These are phyloP conservation scores for Ogataea paradorogensis DNA, from an alignment of 805 yeast species.

Conservation along the genomic window DNA sequence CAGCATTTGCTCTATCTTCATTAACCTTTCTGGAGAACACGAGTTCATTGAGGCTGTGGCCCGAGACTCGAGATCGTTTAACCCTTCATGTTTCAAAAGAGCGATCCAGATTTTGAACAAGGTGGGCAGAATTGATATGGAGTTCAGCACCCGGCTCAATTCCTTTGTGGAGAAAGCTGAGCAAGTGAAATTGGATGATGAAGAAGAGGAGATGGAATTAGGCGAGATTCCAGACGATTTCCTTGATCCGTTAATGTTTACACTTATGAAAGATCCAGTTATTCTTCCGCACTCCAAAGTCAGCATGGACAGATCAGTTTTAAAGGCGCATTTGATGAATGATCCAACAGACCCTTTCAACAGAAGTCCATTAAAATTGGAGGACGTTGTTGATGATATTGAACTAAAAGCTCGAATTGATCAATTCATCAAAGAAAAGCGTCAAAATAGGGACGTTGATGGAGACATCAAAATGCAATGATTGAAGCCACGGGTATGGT, in stretches of 20 bases:
- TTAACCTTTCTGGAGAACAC: constrained; percentile 61
- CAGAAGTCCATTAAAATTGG: constrained; percentile 83
- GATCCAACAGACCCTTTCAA: constrained; percentile 98
- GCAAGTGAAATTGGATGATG: constrained; percentile 55
- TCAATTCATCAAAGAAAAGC: constrained; percentile 50
- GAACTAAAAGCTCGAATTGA: constrained; percentile 63
- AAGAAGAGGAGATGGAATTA: constrained; percentile 79
- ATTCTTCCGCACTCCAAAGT: constrained; percentile 84
- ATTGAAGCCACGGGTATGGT: neutral
- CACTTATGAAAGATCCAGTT: constrained; percentile 95
- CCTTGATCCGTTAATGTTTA: constrained; percentile 94
- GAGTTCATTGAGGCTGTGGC: constrained; percentile 80
- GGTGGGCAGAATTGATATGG: constrained; percentile 50
- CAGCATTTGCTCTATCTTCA: constrained; percentile 70
- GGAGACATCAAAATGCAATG: constrained; percentile 26
- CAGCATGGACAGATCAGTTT: constrained; percentile 84
- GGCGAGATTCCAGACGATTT: constrained; percentile 97
- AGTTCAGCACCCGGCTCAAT: constrained; percentile 48
- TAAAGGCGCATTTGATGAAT: constrained; percentile 88
- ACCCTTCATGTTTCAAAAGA: constrained; percentile 58
- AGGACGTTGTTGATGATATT: constrained; percentile 78
- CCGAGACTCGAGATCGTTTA: constrained; percentile 87
- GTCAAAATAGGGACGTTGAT: constrained; percentile 25
- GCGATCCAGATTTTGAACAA: constrained; percentile 65
- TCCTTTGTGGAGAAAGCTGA: constrained; percentile 68